phyloP scores from a whole-genome alignment of 2,329 filamentous ascomycete species.

The Graphilbum ipis-grandicollis region DNA sequence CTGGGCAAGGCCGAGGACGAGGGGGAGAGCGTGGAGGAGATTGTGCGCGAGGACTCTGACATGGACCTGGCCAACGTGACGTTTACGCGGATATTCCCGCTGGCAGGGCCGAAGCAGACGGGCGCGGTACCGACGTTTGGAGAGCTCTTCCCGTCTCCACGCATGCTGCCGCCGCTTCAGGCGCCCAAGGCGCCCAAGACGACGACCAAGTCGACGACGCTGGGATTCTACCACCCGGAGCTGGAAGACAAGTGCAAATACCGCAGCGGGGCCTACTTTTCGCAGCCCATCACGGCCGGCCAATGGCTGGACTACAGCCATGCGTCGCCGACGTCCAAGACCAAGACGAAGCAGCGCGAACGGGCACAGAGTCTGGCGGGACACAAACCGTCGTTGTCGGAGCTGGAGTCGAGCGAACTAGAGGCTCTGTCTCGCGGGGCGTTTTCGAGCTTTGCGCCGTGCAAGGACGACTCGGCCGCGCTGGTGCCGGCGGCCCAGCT shows the following conservation, averaged over 20 bases:
- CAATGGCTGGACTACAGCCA: slow-evolving; percentile 56
- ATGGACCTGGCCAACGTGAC: slow-evolving; percentile 30
- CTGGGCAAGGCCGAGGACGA: slow-evolving; percentile 14
- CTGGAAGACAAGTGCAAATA: slow-evolving; percentile 33
- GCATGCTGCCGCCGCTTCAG: slow-evolving; percentile 46
- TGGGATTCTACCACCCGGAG: slow-evolving; percentile 20
- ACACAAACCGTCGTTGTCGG: slow-evolving; percentile 35
- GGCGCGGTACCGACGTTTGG: slow-evolving; percentile 47
- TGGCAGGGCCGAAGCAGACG: slow-evolving; percentile 23
- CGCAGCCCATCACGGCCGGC: slow-evolving; percentile 46
- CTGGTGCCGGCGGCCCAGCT: slow-evolving; percentile 51
- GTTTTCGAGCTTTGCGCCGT: slow-evolving; percentile 67
- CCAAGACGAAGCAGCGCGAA: slow-evolving; percentile 50
- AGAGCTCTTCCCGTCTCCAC: slow-evolving; percentile 54
- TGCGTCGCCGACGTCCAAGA: slow-evolving; percentile 36
- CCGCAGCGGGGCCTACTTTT: slow-evolving; percentile 44
- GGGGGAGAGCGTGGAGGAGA: slow-evolving; percentile 37
- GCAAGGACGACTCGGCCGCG: slow-evolving; percentile 54
- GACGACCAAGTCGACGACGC: slow-evolving; percentile 39
- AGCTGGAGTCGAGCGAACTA: slow-evolving; percentile 47
- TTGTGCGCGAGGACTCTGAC: slow-evolving; percentile 12
- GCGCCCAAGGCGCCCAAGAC: slow-evolving; percentile 57
- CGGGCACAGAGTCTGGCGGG: slow-evolving; percentile 50
- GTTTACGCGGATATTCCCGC: slow-evolving; percentile 46
- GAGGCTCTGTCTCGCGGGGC: slow-evolving; percentile 60